Evolutionary conservation across 805 yeast genomes (phyloP).

Genomic region (Nakazawaea sp.): DNA sequence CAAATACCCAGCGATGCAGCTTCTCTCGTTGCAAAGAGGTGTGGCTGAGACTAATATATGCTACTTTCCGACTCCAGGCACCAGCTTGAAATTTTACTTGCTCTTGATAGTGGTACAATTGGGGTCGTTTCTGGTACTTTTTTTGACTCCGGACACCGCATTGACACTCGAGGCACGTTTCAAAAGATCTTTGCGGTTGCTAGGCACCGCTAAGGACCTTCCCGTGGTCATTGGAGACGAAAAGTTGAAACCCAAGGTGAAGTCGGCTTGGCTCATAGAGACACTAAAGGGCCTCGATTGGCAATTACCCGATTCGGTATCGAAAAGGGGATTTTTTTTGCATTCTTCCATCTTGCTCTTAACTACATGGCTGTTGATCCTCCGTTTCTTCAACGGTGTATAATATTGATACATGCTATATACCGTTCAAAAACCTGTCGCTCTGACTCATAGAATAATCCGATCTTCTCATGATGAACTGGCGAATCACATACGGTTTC

Average conservation of each 20-base stretch:
- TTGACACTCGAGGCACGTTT: background rate
- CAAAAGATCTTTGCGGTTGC: background rate
- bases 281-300: slow-evolving; percentile 5
- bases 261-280: too few relatives aligned
- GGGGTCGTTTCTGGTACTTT: slow-evolving; percentile 9
- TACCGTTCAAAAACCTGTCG: slow-evolving; percentile 30
- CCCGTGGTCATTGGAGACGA: background rate
- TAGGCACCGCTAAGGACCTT: background rate
- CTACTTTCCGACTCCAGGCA: slow-evolving; percentile 5
- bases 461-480: slow-evolving; percentile 59
- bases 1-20: slow-evolving; percentile 75
- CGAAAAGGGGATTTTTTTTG: background rate
- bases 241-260: background rate
- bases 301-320: slow-evolving; percentile 6
- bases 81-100: slow-evolving; percentile 9
- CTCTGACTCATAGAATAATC: slow-evolving; percentile 57
- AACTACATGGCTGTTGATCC: background rate
- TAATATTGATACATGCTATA: slow-evolving; percentile 15
- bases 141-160: background rate
- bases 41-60: slow-evolving; percentile 5
- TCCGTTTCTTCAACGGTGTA: slow-evolving; percentile 5
- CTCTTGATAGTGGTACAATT: slow-evolving; percentile 4
- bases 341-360: slow-evolving; percentile 1
- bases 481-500: slow-evolving; percentile 55
- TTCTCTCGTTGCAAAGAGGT: slow-evolving; percentile 53